Conservation (phyloP, 768 basidiomycete genomes). For the Lentinula boryana region DNA sequence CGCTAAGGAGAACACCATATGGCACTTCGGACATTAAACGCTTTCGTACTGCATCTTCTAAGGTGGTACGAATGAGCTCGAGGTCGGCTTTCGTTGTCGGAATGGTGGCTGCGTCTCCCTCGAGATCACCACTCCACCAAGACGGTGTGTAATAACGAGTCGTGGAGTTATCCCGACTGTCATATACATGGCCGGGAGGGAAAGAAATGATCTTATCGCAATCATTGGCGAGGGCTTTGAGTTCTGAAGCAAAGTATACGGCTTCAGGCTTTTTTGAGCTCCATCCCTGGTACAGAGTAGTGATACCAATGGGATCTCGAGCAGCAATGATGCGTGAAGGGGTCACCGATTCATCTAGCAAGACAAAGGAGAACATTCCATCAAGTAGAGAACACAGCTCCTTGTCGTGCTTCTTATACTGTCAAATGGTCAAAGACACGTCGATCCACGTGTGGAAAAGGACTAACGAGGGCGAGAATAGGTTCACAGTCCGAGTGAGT, state of each 20-base stretch:
- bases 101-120: conserved; percentile 44
- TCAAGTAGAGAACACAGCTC: conserved; percentile 78
- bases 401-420: conserved; percentile 85
- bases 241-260: conserved; percentile 92
- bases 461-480: conserved; percentile 81
- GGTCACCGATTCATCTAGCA: conserved; percentile 87
- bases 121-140: conserved; percentile 86
- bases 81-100: conserved; percentile 62
- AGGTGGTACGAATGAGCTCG: conserved; percentile 64
- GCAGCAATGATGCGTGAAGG: conserved; percentile 92
- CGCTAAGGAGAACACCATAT: conserved; percentile 92
- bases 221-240: conserved; percentile 86
- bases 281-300: conserved; percentile 98
- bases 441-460: not conserved
- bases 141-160: conserved; percentile 82
- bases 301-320: conserved; percentile 96
- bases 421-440: conserved; percentile 1
- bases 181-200: conserved; percentile 96
- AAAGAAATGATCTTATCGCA: conserved; percentile 95
- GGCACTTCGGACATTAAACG: conserved; percentile 98
- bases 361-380: conserved; percentile 98
- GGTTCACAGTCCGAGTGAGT: conserved; percentile 98
- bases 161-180: conserved; percentile 74
- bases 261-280: conserved; percentile 74
- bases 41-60: conserved; percentile 92